phyloP scores from a whole-genome alignment of 2,329 filamentous ascomycete genomes.

The Calonectria fujianensis region DNA sequence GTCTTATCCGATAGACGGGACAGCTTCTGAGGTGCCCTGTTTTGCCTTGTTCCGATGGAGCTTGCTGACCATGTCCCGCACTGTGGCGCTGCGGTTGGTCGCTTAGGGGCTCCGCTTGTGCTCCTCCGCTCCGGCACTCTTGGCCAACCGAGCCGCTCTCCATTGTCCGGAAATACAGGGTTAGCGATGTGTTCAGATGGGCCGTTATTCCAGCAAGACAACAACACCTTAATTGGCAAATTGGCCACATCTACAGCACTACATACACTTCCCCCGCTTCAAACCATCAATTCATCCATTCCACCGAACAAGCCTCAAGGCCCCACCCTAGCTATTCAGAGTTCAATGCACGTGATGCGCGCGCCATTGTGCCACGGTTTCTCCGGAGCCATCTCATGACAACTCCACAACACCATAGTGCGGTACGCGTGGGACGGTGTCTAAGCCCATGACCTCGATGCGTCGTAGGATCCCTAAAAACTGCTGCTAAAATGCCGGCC shows the following conservation, averaged over 20 bases:
- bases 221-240: background rate
- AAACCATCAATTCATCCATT: background rate
- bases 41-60: background rate
- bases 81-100: background rate
- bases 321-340: background rate
- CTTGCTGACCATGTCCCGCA: background rate
- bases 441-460: background rate
- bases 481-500: conserved; percentile 9
- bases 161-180: background rate
- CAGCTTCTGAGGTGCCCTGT: background rate
- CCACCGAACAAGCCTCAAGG: background rate
- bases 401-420: background rate
- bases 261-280: background rate
- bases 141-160: background rate
- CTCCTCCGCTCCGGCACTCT: background rate
- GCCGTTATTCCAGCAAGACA: background rate
- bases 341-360: conserved; percentile 1
- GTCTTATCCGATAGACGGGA: conserved; percentile 21
- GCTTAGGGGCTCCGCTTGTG: background rate
- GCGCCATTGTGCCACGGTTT: background rate
- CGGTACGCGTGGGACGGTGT: background rate
- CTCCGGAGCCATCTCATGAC: background rate
- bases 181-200: background rate
- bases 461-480: background rate
- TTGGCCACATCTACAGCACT: background rate